These are phyloP conservation scores for Orobanche coerulescens DNA, from an alignment of 257 asterid species.

Conservation along the genomic window DNA sequence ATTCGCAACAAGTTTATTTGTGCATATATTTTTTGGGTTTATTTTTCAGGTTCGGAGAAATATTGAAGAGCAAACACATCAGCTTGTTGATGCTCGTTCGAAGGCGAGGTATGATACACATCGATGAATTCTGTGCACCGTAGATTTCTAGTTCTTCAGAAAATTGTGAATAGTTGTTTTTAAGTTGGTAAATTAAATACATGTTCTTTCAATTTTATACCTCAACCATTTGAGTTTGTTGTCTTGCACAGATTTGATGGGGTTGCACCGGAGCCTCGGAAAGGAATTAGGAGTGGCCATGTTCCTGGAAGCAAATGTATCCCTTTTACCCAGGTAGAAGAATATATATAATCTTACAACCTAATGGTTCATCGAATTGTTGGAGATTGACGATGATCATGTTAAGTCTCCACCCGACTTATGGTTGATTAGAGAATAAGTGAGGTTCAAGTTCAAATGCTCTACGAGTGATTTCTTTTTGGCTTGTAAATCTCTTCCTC, in stretches of 20 bases:
- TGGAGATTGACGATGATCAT: too few relatives aligned
- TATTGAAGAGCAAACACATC: slow-evolving; percentile 48
- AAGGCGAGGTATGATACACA: slow-evolving; percentile 62
- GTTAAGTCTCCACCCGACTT: too few relatives aligned
- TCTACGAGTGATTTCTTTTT: too few relatives aligned
- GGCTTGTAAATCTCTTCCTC: too few relatives aligned
- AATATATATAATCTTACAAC: slow-evolving; percentile 4
- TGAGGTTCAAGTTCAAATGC: too few relatives aligned
- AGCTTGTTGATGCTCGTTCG: slow-evolving; percentile 57
- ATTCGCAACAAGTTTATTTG: background rate
- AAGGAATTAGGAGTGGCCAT: slow-evolving; percentile 89
- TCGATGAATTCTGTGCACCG: background rate
- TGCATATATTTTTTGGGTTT: background rate
- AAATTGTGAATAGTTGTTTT: background rate
- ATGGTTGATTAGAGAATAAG: too few relatives aligned
- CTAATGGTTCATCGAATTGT: too few relatives aligned
- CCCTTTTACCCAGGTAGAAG: slow-evolving; percentile 74
- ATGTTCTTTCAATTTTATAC: background rate
- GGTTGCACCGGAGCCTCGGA: slow-evolving; percentile 93
- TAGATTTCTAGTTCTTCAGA: background rate
- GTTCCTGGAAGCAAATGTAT: slow-evolving; percentile 92
- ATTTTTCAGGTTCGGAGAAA: slow-evolving; percentile 40
- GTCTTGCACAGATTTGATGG: slow-evolving; percentile 67
- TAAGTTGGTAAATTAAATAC: background rate
- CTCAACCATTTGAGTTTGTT: background rate